Base-by-base conservation (phyloP, 1,284 basidiomycete species). In the Moesziomyces sp. region DNA sequence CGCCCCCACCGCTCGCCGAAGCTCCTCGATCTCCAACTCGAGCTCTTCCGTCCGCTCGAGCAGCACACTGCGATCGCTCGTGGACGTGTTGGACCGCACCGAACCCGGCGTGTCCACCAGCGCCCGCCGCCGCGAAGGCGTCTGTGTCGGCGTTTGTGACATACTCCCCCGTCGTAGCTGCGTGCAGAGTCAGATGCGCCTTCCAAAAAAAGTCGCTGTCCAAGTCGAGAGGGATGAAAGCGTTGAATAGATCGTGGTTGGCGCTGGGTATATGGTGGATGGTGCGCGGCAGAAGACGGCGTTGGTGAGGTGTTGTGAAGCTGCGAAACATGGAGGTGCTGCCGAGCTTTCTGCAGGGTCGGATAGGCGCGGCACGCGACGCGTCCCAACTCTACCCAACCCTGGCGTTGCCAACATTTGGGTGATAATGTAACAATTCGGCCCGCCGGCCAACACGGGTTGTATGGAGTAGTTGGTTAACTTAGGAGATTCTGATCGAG, bases 21-120 rank as follows among this genome's bases (percentile, higher is more conserved):
- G 28, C 21, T 73, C 70, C 28, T 66, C 59, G 8, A 66, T 28
- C 49, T 59, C 52, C 1, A 73, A 42, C 21, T 73, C 63, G 26
- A 73, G 58, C 13, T 58, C 48, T 52, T 73, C 70, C 0, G 59
- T 28, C 0, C 70, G 63, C 13, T 67, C 70, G 13, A 54, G 2
- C 3, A 73, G 60, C 1, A 59, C 60, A 11, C 33, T 23, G 16
- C 64, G 70, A 19, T 67, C 64, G 7, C 49, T 52, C 19, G 42
- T 35, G 18, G 68, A 60, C 1, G 59, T 50, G 11, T 50, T 62
- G 4, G 64, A 67, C n/a, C 70, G 70, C 18, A 52, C 57, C 0
- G 64, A 67, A n/a, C 57, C 59, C 1, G 70, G 70, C 0, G 70
- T 73, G 7, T 63, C 64, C 26, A 53, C 45, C 0, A 14, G 24